Evolutionary conservation across 148 eudicot genomes (phyloP).

Genomic region (Vaccinium myrtillus): DNA sequence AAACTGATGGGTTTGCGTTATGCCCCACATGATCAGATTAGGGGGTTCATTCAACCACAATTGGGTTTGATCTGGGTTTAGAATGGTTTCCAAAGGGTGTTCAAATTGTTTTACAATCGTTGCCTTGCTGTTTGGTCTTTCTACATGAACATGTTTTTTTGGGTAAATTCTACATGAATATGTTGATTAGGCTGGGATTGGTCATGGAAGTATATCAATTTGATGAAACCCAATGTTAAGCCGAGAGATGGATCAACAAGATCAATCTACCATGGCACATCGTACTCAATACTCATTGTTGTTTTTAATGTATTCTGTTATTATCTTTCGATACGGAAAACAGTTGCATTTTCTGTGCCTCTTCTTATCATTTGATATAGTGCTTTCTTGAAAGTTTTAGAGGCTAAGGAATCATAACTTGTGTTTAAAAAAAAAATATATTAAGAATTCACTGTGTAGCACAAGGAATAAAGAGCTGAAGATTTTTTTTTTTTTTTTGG

Average conservation of each 20-base stretch:
- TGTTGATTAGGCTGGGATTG: background rate
- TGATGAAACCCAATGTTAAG: background rate
- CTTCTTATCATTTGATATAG: slow-evolving; percentile 9
- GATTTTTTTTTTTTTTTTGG: background rate
- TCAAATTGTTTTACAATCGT: background rate
- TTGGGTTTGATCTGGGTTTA: background rate
- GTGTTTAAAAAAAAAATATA: background rate
- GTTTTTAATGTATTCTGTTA: slow-evolving; percentile 6
- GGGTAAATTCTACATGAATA: background rate
- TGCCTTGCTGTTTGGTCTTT: background rate
- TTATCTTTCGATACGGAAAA: background rate
- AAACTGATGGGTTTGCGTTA: background rate
- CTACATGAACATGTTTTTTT: background rate
- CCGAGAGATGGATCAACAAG: background rate
- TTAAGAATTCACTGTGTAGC: background rate
- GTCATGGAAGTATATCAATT: background rate
- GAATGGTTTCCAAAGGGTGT: background rate
- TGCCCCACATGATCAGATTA: background rate
- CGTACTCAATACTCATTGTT: background rate
- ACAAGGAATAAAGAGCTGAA: background rate
- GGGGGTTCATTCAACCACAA: background rate
- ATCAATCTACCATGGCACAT: background rate
- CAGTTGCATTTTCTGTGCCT: background rate
- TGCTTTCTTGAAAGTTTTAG: background rate
- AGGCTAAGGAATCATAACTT: background rate